Evolutionary conservation across 1,284 basidiomycete genomes (phyloP), one percentile per base, ranked within the genome.

Genomic region (Trichosporon inkin): DNA sequence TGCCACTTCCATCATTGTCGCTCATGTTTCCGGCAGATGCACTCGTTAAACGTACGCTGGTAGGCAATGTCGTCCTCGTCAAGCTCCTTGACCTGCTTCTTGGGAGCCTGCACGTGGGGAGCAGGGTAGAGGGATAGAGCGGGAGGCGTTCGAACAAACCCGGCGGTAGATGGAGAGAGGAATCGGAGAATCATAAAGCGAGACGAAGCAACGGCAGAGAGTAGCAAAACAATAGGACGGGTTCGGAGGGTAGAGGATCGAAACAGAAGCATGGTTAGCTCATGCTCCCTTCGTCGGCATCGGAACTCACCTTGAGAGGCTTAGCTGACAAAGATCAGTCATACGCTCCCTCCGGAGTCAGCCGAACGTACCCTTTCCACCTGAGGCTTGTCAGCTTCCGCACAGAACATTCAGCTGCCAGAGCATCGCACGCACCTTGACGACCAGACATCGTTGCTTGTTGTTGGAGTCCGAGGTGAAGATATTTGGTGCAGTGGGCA

Each of bases 61-160:
- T 70, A 68, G 10, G 72, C 72, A 16, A 63, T 40, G 60, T 74
- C 73, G 36, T 74, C 73, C 10, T 75, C 73, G 58, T 75, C 73
- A 19, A 69, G 55, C 60, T 71, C 69, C 53, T 65, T 65, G 32
- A 2, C 24, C 28, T 40, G 16, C 63, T 64, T 64, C 57, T 64
- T 64, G 58, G 62, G 62, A 41, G 62, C 62, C 62, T 63, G 53
- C 16, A 41, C 20, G 10, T n/a, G 22, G 0, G 1, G 36, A 16
- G 17, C 3, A 10, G 14, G 6, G 38, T 16, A 40, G 28, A 19
- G 11, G 24, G 1, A 32, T 16, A n/a, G 55, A 14, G 28, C n/a
- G n/a, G 53, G 14, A 5, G n/a, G 19, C 10, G 37, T n/a, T 14
- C 34, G 17, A 16, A 13, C 19, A 8, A 7, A 16, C 28, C 44